phyloP scores from a whole-genome alignment of 306 rosid species.

The Begonia peltatifolia region DNA sequence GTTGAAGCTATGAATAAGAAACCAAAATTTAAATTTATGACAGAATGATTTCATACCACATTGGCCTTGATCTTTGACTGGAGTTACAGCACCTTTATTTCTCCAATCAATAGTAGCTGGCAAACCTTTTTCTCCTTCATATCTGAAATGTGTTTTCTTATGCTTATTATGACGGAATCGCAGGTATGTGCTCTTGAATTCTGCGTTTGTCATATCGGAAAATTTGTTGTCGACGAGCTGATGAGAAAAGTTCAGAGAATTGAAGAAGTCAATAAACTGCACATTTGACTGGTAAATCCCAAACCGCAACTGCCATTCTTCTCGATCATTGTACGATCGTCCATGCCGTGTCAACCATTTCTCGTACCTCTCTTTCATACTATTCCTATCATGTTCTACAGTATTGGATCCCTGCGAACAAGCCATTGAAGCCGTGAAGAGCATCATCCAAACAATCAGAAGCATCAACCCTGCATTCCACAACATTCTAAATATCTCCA shows the following conservation, averaged over 20 bases:
- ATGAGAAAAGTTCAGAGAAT: slow-evolving; percentile 41
- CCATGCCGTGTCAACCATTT: slow-evolving; percentile 30
- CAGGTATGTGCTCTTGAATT: slow-evolving; percentile 26
- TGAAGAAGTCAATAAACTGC: slow-evolving; percentile 27
- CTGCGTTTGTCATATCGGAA: slow-evolving; percentile 52
- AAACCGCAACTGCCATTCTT: slow-evolving; percentile 37
- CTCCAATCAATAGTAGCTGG: slow-evolving; percentile 58
- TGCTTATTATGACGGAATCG: slow-evolving; percentile 12
- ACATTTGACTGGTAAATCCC: slow-evolving; percentile 41
- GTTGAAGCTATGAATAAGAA: too few species aligned
- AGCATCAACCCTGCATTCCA: slow-evolving; percentile 15
- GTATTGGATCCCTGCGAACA: slow-evolving; percentile 10
- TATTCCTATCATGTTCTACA: slow-evolving; percentile 3
- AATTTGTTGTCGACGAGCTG: slow-evolving; percentile 48
- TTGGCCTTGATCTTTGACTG: slow-evolving; percentile 51
- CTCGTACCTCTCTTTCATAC: slow-evolving; percentile 34
- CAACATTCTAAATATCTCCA: slow-evolving; percentile 20
- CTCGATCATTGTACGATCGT: slow-evolving; percentile 17
- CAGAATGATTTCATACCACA: slow-evolving; percentile 39
- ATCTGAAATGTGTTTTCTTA: slow-evolving; percentile 14
- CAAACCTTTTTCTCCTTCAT: slow-evolving; percentile 9
- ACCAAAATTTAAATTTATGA: too few species aligned
- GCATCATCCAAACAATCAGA: slow-evolving; percentile 19
- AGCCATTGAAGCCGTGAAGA: slow-evolving; percentile 21
- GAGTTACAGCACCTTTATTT: slow-evolving; percentile 42